Evolutionary conservation across 2,329 filamentous ascomycete genomes (phyloP), one percentile per base, ranked within the genome.

Genomic region (Mycosphaerella sp.): DNA sequence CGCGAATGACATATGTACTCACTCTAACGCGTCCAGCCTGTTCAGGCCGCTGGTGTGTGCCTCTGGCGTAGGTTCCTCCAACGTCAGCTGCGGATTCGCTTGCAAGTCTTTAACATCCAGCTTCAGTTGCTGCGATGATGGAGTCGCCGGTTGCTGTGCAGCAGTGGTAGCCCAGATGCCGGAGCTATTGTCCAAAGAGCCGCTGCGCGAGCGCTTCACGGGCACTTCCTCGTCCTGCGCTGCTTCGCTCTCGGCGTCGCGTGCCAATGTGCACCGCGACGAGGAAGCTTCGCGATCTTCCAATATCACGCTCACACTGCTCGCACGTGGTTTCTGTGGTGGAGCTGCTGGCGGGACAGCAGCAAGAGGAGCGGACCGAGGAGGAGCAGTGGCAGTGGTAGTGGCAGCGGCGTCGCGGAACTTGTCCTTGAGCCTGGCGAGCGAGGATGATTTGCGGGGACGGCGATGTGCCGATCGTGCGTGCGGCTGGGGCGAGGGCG

Each of bases 401-500:
- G 21, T 25, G 21, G 21, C 4, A 25, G 21, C 5, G 5, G 21
- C 21, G 17, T 46, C 34, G 49, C 54, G 44, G 49, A 61, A 56
- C 49, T 53, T 58, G 18, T 58, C 55, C 48, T 55, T 53, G 18
- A 64, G 62, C 54, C 54, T 56, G 12, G 53, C 48, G 10, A 59
- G 45, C 28, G 59, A 61, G 27, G 46, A 49, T n/a, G 48, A 49
- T 42, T 54, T 57, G 36, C 54, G 41, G 17, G 50, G 30, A 32
- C 28, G n/a, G 21, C 44, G 46, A 32, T 30, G 49, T n/a, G 25
- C 13, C 13, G 25, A 45, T 16, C 41, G 17, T 46, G 42, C 9
- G 25, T 41, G 48, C 13, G 43, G 37, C 27, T 30, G 16, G n/a
- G 50, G 56, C 3, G 54, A 53, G 14, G 50, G 48, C 12, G 53